Percentiles rank a stretch among this genome's conserved stretches.
Evolutionary conservation across 1,284 basidiomycete genomes (phyloP).

Genomic region (Apiotrichum veenhuisii): DNA sequence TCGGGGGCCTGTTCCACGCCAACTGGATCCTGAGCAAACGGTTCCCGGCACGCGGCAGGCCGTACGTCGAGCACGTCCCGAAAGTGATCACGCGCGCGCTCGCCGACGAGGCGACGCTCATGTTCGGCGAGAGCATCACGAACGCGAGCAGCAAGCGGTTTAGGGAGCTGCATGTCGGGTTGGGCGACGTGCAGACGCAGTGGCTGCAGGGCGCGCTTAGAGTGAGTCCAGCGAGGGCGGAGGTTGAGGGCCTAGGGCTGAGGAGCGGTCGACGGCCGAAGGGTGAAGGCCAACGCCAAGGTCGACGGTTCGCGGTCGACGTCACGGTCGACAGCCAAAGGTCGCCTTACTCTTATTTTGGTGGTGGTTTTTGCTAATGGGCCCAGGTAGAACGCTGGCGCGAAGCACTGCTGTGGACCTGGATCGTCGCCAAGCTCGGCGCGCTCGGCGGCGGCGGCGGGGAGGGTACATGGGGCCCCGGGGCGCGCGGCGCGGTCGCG

Average conservation of each 20-base stretch:
- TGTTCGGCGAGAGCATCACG: conserved; percentile 38
- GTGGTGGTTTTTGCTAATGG: too few species aligned
- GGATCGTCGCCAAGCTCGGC: conserved; percentile 39
- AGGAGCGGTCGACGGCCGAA: too few species aligned
- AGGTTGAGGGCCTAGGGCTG: too few species aligned
- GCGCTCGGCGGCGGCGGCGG: conserved; percentile 18
- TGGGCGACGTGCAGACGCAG: conserved; percentile 44
- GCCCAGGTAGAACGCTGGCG: conserved; percentile 44
- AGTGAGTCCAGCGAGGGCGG: too few species aligned
- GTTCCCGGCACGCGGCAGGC: conserved; percentile 38
- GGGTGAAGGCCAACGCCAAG: too few species aligned
- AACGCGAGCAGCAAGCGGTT: conserved; percentile 35
- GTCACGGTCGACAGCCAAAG: too few species aligned
- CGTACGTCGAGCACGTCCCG: conserved; percentile 44
- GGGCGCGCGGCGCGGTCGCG: conserved; percentile 28
- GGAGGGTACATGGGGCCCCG: conserved; percentile 31
- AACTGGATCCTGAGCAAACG: conserved; percentile 42
- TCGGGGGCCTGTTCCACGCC: conserved; percentile 42
- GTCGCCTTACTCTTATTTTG: too few species aligned
- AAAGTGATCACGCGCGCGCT: conserved; percentile 42
- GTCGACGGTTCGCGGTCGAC: too few species aligned
- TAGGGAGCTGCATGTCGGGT: conserved; percentile 33
- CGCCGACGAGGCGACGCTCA: conserved; percentile 43
- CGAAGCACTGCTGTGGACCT: conserved; percentile 47
- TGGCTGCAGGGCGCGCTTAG: conserved; percentile 39